Base-by-base conservation (phyloP, 2,329 filamentous ascomycete genomes). In the Bisporella sp. region DNA sequence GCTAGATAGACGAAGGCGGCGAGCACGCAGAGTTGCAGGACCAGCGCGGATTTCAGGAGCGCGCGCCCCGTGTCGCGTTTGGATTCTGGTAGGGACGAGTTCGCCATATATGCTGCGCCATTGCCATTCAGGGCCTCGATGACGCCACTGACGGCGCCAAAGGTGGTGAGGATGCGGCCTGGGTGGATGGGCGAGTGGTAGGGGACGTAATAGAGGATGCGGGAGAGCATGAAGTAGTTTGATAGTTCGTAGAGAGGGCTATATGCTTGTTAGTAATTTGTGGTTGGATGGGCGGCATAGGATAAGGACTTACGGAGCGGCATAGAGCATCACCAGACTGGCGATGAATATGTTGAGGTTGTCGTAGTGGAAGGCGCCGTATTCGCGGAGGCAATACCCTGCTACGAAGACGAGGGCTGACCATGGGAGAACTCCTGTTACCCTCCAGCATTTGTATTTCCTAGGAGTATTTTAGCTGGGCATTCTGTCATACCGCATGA, bases 181-280 rank as follows among this genome's bases (percentile, higher is more conserved):
- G 74, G 73, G 39, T 73, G 67, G 32, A 78, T 63, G 0, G 79
- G 79, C 0, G 79, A 72, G 50, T 77, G 71, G 59, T 82, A 78
- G 0, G 80, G 80, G 3, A 81, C 70, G 63, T 84, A 85, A 62
- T 77, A 78, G 21, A 85, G 69, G 9, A 81, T 70, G 4, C 79
- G 74, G 2, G 76, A 76, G 29, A 85, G 73, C 49, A 82, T 73
- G 57, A 81, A 74, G 64, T 84, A 84, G 59, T 84, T 82, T 49
- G 77, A 73, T 3, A 80, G 70, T 47, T 81, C 79, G 40, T 83
- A 75, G 4, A 85, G 68, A 0, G 82, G 82, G 3, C 78, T 78
- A 41, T 21, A 6, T 32, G 39, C 29, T 31, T 55, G 21, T 21
- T 3, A 21, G 21, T 21, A 21, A 21, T 21, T 21, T 21, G 21